phyloP scores from a whole-genome alignment of 345 rosid species.

The Melaleuca quinquenervia region DNA sequence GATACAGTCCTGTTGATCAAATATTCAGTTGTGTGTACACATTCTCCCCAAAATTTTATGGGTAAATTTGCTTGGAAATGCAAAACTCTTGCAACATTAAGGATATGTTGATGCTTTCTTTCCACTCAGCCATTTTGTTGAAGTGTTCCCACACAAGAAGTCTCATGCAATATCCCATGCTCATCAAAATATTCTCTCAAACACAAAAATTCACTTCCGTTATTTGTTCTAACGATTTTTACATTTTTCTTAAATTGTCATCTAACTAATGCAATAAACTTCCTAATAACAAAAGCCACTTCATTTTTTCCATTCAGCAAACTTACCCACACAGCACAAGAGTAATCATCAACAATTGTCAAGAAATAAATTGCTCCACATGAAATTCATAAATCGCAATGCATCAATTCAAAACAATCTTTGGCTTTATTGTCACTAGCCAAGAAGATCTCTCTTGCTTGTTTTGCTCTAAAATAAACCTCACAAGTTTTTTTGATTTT shows the following conservation, averaged over 20 bases:
- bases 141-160: background rate
- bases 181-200: background rate
- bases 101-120: background rate
- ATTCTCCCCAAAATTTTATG: background rate
- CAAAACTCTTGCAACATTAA: background rate
- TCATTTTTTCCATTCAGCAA: background rate
- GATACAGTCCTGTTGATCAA: background rate
- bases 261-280: background rate
- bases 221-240: background rate
- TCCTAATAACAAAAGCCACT: background rate
- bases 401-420: background rate
- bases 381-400: background rate
- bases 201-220: background rate
- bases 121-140: too few relatives aligned
- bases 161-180: background rate
- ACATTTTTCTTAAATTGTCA: background rate
- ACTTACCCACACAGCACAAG: background rate
- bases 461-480: background rate
- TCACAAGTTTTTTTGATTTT: background rate
- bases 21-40: background rate
- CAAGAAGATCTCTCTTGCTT: background rate
- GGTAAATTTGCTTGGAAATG: too few relatives aligned
- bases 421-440: background rate
- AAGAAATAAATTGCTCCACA: constrained; percentile 4
- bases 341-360: constrained; percentile 2